These are phyloP conservation scores for Tillandsia fasciculata DNA, from an alignment of 176 grass and related monocot genomes.

Conservation along the genomic window DNA sequence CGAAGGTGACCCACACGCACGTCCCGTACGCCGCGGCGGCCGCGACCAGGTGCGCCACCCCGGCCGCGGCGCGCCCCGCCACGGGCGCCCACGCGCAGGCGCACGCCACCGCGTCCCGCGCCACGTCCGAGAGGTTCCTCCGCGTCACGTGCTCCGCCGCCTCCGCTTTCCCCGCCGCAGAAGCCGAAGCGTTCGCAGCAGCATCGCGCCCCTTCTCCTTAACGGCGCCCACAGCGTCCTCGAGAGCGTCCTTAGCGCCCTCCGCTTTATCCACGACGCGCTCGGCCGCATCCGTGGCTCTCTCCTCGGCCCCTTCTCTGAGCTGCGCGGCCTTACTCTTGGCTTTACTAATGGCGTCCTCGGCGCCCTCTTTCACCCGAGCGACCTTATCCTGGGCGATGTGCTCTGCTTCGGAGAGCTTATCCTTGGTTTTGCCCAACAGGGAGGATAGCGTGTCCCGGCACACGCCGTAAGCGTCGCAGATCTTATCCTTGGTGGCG, in stretches of 20 bases:
- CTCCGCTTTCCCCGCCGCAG: slow-evolving; percentile 9
- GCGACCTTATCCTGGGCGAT: slow-evolving; percentile 18
- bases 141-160: slow-evolving; percentile 19
- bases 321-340: slow-evolving; percentile 14
- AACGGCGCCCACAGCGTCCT: slow-evolving; percentile 11
- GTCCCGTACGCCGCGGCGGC: slow-evolving; percentile 55
- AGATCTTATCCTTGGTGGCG: slow-evolving; percentile 3
- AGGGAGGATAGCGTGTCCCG: slow-evolving; percentile 5
- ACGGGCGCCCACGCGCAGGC: slow-evolving; percentile 25
- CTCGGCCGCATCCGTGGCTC: slow-evolving; percentile 13
- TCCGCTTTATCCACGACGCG: slow-evolving; percentile 10
- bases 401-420: slow-evolving; percentile 28
- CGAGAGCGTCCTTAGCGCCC: slow-evolving; percentile 2
- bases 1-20: slow-evolving; percentile 77
- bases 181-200: too few relatives aligned
- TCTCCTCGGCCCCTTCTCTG: slow-evolving; percentile 21
- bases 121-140: slow-evolving; percentile 54
- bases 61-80: slow-evolving; percentile 25
- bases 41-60: slow-evolving; percentile 48
- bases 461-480: slow-evolving; percentile 3
- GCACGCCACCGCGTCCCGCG: slow-evolving; percentile 32
- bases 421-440: slow-evolving; percentile 23
- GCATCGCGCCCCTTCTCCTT: slow-evolving; percentile 9
- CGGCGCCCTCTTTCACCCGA: slow-evolving; percentile 18
- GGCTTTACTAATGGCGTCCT: slow-evolving; percentile 7